Conservation (phyloP, 768 basidiomycete genomes). For the Pluteus cervinus region DNA sequence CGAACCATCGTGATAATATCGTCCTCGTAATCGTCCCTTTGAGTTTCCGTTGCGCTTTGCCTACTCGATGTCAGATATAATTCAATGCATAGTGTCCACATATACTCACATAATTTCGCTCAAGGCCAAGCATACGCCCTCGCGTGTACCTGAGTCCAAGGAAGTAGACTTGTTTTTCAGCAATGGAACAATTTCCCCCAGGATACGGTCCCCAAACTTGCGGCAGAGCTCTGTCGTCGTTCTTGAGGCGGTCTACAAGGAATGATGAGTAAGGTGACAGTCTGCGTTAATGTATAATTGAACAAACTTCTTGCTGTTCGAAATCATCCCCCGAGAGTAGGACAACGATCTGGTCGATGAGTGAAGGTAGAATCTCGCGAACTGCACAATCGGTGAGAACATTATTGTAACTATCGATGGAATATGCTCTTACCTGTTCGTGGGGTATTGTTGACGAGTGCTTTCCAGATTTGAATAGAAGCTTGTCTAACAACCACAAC, state of each 20-base stretch:
- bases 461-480: slow-evolving; percentile 97
- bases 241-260: slow-evolving; percentile 76
- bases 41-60: slow-evolving; percentile 76
- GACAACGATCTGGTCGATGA: slow-evolving; percentile 71
- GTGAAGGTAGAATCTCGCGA: slow-evolving; percentile 84
- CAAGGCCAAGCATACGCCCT: slow-evolving; percentile 85
- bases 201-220: slow-evolving; percentile 90
- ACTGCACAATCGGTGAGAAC: slow-evolving; percentile 33
- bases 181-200: slow-evolving; percentile 79
- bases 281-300: background rate
- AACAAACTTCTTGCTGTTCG: slow-evolving; percentile 83
- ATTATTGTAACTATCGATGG: background rate
- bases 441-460: slow-evolving; percentile 91
- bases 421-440: slow-evolving; percentile 69
- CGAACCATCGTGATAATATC: slow-evolving; percentile 85
- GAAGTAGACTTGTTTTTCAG: slow-evolving; percentile 63
- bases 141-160: slow-evolving; percentile 55
- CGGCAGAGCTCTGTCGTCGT: slow-evolving; percentile 87
- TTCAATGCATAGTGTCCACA: background rate
- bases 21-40: slow-evolving; percentile 84
- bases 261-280: slow-evolving; percentile 5
- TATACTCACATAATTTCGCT: slow-evolving; percentile 77
- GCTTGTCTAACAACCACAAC: slow-evolving; percentile 86
- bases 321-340: slow-evolving; percentile 73
- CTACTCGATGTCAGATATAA: slow-evolving; percentile 28